These are phyloP conservation scores for Aspergillus panamensis DNA, from an alignment of 495 filamentous ascomycete genomes.

Conservation along the genomic window DNA sequence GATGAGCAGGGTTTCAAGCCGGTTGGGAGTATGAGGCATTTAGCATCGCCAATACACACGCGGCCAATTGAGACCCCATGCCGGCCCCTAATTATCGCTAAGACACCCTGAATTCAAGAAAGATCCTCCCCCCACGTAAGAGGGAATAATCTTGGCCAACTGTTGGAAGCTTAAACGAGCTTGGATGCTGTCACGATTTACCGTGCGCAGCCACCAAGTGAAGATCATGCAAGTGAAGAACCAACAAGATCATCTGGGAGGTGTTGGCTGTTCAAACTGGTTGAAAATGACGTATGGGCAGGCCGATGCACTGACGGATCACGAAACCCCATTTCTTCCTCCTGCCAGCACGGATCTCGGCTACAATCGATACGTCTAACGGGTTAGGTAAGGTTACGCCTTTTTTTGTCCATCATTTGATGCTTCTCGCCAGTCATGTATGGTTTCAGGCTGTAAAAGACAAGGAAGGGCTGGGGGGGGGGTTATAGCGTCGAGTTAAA, in stretches of 20 bases:
- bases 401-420: neutral
- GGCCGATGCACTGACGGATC: neutral
- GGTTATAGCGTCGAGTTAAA: neutral
- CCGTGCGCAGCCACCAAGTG: neutral
- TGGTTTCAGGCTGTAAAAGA: neutral
- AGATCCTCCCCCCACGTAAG: constrained; percentile 1
- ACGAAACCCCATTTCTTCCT: neutral
- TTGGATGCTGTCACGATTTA: neutral
- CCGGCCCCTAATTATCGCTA: neutral
- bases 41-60: constrained; percentile 8
- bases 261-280: neutral
- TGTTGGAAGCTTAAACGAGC: neutral
- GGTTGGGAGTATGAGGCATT: constrained; percentile 15
- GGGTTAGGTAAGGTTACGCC: neutral
- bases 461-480: too few species aligned
- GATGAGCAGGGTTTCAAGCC: neutral
- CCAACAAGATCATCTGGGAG: neutral
- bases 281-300: neutral
- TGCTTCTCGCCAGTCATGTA: neutral
- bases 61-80: constrained; percentile 9
- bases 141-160: constrained; percentile 17
- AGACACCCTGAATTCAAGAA: neutral
- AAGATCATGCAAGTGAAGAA: constrained; percentile 1
- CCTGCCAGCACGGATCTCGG: neutral
- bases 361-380: neutral